phyloP scores from a whole-genome alignment of 202 grass and related monocot species.

The Setaria viridis region DNA sequence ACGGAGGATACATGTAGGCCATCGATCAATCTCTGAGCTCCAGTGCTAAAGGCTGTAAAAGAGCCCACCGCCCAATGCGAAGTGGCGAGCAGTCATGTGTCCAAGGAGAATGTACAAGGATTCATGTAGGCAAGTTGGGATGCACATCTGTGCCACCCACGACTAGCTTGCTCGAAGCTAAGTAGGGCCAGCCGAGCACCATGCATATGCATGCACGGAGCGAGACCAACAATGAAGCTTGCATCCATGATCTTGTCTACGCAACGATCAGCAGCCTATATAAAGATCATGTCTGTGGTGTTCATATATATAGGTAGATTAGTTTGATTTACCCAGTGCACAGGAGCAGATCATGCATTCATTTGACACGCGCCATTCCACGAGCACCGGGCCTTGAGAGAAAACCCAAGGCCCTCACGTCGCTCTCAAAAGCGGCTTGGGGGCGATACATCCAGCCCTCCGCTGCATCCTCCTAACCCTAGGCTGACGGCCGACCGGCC shows the following conservation, averaged over 20 bases:
- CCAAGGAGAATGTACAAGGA: neutral
- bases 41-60: slow-evolving; percentile 12
- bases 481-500: too few relatives aligned
- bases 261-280: neutral
- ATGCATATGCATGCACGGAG: neutral
- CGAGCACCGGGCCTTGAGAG: too few relatives aligned
- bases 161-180: neutral
- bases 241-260: slow-evolving; percentile 1
- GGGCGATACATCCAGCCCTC: too few relatives aligned
- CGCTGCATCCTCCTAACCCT: too few relatives aligned
- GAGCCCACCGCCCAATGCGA: neutral
- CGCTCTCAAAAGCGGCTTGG: too few relatives aligned
- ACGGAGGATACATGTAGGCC: neutral
- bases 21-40: neutral
- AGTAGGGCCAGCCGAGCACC: neutral
- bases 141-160: neutral
- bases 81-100: slow-evolving; percentile 38
- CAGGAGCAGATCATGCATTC: too few relatives aligned
- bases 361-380: too few relatives aligned
- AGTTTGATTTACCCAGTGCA: neutral
- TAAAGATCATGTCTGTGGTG: neutral
- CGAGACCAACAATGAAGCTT: neutral
- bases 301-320: neutral
- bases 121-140: neutral
- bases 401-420: too few relatives aligned